Percentiles rank a stretch among this genome's conserved stretches.
phyloP scores from a whole-genome alignment of 2,329 filamentous ascomycete genomes.

The Talaromyces sp. region DNA sequence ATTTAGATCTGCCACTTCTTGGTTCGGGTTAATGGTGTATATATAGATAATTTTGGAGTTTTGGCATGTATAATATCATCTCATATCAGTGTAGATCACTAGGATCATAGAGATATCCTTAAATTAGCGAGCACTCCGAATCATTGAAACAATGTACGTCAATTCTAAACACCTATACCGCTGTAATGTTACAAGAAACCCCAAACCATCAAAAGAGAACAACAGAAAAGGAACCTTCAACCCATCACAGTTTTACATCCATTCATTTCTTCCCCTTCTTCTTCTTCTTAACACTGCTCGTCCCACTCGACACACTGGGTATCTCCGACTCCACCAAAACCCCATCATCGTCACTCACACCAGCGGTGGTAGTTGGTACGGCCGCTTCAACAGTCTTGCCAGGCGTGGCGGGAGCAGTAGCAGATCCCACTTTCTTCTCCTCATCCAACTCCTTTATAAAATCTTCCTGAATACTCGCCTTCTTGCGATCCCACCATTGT shows the following conservation, averaged over 20 bases:
- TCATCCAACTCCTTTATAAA: conserved; percentile 75
- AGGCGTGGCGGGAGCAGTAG: conserved; percentile 9
- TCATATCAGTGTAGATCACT: neutral
- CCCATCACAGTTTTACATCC: neutral
- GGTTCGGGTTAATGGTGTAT: neutral
- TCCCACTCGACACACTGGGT: conserved; percentile 29
- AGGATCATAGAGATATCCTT: no score
- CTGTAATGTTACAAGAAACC: neutral
- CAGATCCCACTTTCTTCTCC: conserved; percentile 14
- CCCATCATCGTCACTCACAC: conserved; percentile 61
- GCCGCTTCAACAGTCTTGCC: conserved; percentile 1
- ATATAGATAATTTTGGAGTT: neutral
- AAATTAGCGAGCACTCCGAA: neutral
- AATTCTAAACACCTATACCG: neutral
- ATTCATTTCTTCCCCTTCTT: conserved; percentile 44
- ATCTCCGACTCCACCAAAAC: conserved; percentile 68
- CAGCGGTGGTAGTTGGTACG: neutral
- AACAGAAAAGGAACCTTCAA: neutral
- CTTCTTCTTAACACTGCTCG: conserved; percentile 37
- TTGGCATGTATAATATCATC: neutral
- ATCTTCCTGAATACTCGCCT: conserved; percentile 63
- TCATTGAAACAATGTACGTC: neutral
- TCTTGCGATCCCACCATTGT: conserved; percentile 87
- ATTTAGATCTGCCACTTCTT: neutral
- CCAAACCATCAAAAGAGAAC: neutral